phyloP scores from a whole-genome alignment of 768 basidiomycete genomes.

The Scleroderma citrinum region DNA sequence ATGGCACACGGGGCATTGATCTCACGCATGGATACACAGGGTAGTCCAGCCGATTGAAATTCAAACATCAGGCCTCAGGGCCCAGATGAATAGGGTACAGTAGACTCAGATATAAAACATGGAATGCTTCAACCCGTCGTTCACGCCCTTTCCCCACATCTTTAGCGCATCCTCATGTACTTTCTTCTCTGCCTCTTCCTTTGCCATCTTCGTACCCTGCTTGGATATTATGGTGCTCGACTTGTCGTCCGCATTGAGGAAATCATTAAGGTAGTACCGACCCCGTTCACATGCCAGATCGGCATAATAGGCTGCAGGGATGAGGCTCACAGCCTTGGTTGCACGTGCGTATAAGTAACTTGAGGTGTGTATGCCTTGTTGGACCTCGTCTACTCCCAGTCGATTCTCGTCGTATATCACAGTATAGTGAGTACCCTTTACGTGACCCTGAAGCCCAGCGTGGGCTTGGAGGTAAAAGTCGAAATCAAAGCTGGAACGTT shows the following conservation, averaged over 20 bases:
- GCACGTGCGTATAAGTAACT: constrained; percentile 79
- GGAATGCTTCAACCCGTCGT: constrained; percentile 48
- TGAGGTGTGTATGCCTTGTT: constrained; percentile 61
- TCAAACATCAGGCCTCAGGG: no score
- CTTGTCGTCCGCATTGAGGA: constrained; percentile 53
- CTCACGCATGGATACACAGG: no score
- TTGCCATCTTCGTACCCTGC: constrained; percentile 29
- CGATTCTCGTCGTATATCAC: constrained; percentile 74
- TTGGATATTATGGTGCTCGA: constrained; percentile 29
- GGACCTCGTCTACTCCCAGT: constrained; percentile 65
- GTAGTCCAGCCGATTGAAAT: no score
- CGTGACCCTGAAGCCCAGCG: constrained; percentile 64
- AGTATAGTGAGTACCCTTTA: constrained; percentile 71
- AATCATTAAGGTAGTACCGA: constrained; percentile 68
- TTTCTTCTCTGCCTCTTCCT: constrained; percentile 22
- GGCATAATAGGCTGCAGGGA: constrained; percentile 77
- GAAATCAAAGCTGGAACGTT: constrained; percentile 45
- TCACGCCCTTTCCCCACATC: constrained; percentile 53
- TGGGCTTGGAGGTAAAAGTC: constrained; percentile 73
- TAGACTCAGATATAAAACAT: constrained; percentile 67
- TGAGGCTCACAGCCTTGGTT: constrained; percentile 76
- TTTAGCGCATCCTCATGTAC: constrained; percentile 17
- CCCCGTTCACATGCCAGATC: constrained; percentile 81
- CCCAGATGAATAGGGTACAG: no score
- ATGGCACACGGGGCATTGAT: no score